Percentiles rank a stretch among this genome's conserved stretches.
These are phyloP conservation scores for Thelonectria discophora DNA, from an alignment of 2,329 filamentous ascomycete genomes.

Conservation along the genomic window DNA sequence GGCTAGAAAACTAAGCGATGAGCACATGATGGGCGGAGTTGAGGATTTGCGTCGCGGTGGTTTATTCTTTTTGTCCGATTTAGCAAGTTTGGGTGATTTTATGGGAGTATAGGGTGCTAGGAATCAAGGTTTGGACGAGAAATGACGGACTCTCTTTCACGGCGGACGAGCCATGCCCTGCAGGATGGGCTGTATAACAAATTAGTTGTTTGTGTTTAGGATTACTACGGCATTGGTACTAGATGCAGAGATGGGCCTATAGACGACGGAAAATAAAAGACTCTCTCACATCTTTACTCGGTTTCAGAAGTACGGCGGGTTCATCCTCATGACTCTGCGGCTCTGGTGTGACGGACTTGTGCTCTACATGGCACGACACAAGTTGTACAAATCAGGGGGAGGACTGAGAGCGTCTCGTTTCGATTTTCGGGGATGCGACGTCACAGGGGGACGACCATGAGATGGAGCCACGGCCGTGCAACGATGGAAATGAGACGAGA, in stretches of 20 bases:
- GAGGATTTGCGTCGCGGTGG: conserved; percentile 28
- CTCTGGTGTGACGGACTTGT: background rate
- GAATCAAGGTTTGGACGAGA: conserved; percentile 15
- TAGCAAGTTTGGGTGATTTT: conserved; percentile 27
- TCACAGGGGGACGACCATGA: background rate
- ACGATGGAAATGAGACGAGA: background rate
- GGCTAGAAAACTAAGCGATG: conserved; percentile 62
- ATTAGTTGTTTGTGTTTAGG: background rate
- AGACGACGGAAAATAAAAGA: conserved; percentile 10
- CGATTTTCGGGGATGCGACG: conserved; percentile 16
- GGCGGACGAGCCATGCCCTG: conserved; percentile 1
- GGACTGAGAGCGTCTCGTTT: conserved; percentile 6
- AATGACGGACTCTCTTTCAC: conserved; percentile 17
- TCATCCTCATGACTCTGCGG: background rate
- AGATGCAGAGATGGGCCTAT: conserved; percentile 1
- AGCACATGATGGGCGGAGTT: conserved; percentile 14
- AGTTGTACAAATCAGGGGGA: background rate
- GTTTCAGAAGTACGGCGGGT: background rate
- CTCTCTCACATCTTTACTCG: background rate
- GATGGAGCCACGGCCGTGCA: background rate
- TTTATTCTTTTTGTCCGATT: conserved; percentile 18
- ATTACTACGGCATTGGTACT: conserved; percentile 8
- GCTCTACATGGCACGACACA: background rate
- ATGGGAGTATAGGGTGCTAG: conserved; percentile 19
- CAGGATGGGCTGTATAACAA: conserved; percentile 14